Evolutionary conservation across 2,329 filamentous ascomycete genomes (phyloP).

Genomic region (Fonsecaea nubica): DNA sequence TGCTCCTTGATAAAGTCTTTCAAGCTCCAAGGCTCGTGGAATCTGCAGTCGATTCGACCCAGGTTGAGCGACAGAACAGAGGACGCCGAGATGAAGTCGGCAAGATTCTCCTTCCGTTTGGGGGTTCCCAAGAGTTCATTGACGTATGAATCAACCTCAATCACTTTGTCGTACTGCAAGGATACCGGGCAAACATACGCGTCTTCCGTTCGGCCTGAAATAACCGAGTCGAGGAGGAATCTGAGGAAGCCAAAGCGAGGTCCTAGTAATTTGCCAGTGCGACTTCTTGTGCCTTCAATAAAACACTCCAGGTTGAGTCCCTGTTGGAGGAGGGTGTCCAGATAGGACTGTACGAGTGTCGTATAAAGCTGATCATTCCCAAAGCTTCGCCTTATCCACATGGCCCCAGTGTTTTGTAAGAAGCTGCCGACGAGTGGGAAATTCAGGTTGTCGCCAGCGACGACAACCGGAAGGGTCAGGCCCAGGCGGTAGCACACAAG

Average conservation of each 20-base stretch:
- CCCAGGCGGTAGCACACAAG: conserved; percentile 94
- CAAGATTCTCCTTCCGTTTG: conserved; percentile 92
- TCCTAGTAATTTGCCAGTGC: conserved; percentile 89
- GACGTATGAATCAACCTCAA: conserved; percentile 96
- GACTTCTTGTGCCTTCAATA: conserved; percentile 90
- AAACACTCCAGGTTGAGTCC: conserved; percentile 98
- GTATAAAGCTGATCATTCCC: conserved; percentile 89
- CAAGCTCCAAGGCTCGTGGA: conserved; percentile 95
- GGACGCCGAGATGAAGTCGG: conserved; percentile 85
- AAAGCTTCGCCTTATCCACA: conserved; percentile 79
- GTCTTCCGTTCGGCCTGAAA: conserved; percentile 87
- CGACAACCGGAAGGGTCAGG: conserved; percentile 85
- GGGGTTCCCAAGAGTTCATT: conserved; percentile 91
- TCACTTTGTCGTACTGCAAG: conserved; percentile 98
- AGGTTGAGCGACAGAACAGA: conserved; percentile 87
- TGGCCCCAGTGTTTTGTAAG: conserved; percentile 80
- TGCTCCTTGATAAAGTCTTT: conserved; percentile 81
- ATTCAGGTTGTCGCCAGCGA: conserved; percentile 95
- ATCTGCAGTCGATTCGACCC: conserved; percentile 91
- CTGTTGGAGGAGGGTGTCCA: conserved; percentile 86
- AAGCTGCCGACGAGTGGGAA: conserved; percentile 89
- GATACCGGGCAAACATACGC: conserved; percentile 93
- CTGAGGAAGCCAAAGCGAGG: conserved; percentile 95
- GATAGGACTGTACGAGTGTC: conserved; percentile 93
- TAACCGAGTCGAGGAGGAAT: conserved; percentile 87